A percentile compares a stretch with the other conserved stretches of the same genome.
These are phyloP conservation scores for Bimuria novae-zelandiae DNA, from an alignment of 2,329 filamentous ascomycete genomes.

Conservation along the genomic window DNA sequence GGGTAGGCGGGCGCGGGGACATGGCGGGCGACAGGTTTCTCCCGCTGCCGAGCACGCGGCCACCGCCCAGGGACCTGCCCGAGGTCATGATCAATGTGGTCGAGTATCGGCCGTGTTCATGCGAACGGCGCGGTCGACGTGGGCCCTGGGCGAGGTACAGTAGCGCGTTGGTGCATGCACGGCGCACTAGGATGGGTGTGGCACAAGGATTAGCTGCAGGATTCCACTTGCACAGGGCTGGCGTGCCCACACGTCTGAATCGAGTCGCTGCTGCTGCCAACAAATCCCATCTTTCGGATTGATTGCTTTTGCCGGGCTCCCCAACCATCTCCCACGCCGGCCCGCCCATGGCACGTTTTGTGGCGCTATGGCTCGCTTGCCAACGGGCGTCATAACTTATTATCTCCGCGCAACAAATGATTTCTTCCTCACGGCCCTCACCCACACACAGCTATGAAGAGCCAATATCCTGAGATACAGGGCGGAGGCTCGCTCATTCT, in stretches of 20 bases:
- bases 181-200: constrained; percentile 11
- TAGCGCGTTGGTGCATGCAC: constrained; percentile 5
- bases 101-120: constrained; percentile 25
- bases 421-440: constrained; percentile 20
- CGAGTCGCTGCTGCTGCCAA: not conserved
- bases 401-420: constrained; percentile 32
- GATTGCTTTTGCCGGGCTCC: not conserved
- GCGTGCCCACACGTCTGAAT: not conserved
- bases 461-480: constrained; percentile 76
- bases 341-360: not conserved
- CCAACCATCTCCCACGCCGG: not conserved
- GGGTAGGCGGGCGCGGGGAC: constrained; percentile 40
- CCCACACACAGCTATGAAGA: constrained; percentile 49
- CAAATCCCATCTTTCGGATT: not conserved
- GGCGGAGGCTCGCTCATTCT: constrained; percentile 91
- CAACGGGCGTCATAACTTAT: constrained; percentile 9
- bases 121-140: constrained; percentile 5
- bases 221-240: constrained; percentile 7
- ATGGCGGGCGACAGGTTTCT: constrained; percentile 74
- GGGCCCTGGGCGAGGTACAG: not conserved
- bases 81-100: constrained; percentile 40
- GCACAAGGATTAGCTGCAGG: constrained; percentile 19
- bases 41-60: constrained; percentile 86
- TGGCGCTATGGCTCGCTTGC: constrained; percentile 1
- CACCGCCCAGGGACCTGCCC: constrained; percentile 78